Percentiles rank a stretch among this genome's conserved stretches.
Evolutionary conservation across 2,329 filamentous ascomycete species (phyloP).

Genomic region (Alternaria alternata): DNA sequence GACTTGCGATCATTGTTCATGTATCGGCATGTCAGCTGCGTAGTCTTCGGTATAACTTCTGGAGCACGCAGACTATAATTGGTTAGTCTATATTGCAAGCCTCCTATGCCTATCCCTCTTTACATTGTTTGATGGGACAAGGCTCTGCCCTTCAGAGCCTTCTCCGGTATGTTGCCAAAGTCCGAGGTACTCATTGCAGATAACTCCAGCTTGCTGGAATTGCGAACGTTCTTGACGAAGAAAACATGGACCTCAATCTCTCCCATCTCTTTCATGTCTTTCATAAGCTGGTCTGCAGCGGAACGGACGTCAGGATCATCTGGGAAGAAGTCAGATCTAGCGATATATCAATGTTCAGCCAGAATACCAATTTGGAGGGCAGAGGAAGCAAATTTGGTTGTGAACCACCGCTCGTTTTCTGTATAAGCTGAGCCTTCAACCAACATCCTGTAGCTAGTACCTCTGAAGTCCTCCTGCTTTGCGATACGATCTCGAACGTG

Average conservation of each 20-base stretch:
- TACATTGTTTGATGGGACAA: constrained; percentile 27
- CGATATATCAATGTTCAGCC: no score
- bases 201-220: not conserved
- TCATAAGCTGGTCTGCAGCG: not conserved
- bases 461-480: not conserved
- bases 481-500: not conserved
- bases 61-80: no score
- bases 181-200: not conserved
- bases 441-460: not conserved
- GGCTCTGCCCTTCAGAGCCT: constrained; percentile 29
- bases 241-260: not conserved
- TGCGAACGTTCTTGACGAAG: not conserved
- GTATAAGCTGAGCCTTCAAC: not conserved
- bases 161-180: constrained; percentile 24
- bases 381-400: no score
- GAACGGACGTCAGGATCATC: not conserved
- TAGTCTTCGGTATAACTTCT: no score
- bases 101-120: not conserved
- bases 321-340: not conserved
- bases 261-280: not conserved
- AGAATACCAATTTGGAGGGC: no score
- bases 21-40: no score
- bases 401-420: no score
- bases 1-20: no score
- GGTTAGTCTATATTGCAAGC: not conserved